Percentiles rank a stretch among this genome's conserved stretches.
Conservation (phyloP, 2,329 filamentous ascomycete genomes). For the Daldinia eschscholtzii region DNA sequence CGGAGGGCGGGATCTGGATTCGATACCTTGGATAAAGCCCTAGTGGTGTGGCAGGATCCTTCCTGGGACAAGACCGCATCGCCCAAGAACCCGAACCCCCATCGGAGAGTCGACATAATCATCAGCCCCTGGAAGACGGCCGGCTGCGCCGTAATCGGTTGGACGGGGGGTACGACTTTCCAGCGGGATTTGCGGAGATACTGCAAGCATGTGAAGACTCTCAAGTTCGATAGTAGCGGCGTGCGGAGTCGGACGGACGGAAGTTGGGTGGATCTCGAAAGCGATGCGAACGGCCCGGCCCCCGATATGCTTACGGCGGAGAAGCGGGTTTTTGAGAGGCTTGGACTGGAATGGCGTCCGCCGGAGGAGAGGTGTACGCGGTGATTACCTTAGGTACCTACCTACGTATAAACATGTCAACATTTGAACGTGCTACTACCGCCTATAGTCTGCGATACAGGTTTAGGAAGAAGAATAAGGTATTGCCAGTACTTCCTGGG, state of each 20-base stretch:
- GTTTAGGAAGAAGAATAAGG: background rate
- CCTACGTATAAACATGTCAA: no score
- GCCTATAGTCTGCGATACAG: background rate
- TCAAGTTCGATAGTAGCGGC: conserved; percentile 94
- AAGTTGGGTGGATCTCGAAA: conserved; percentile 76
- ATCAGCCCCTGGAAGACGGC: conserved; percentile 88
- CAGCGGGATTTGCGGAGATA: conserved; percentile 87
- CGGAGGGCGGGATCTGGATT: conserved; percentile 72
- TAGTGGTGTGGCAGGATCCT: conserved; percentile 91
- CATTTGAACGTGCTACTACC: background rate
- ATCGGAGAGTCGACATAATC: conserved; percentile 92
- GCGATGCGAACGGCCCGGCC: conserved; percentile 60
- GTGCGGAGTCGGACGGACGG: conserved; percentile 77
- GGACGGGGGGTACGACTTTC: conserved; percentile 91
- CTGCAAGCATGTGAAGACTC: conserved; percentile 76
- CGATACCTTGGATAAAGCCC: conserved; percentile 89
- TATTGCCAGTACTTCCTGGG: background rate
- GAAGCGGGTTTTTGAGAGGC: conserved; percentile 80
- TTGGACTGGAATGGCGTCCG: conserved; percentile 76
- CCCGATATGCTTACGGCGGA: conserved; percentile 80
- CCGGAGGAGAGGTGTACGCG: conserved; percentile 77
- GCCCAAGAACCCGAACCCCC: conserved; percentile 76
- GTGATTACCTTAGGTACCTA: conserved; percentile 20
- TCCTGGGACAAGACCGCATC: conserved; percentile 57
- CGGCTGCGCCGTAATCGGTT: conserved; percentile 88